Conservation (phyloP, 2,329 filamentous ascomycete species). For the Penicillium sp. region DNA sequence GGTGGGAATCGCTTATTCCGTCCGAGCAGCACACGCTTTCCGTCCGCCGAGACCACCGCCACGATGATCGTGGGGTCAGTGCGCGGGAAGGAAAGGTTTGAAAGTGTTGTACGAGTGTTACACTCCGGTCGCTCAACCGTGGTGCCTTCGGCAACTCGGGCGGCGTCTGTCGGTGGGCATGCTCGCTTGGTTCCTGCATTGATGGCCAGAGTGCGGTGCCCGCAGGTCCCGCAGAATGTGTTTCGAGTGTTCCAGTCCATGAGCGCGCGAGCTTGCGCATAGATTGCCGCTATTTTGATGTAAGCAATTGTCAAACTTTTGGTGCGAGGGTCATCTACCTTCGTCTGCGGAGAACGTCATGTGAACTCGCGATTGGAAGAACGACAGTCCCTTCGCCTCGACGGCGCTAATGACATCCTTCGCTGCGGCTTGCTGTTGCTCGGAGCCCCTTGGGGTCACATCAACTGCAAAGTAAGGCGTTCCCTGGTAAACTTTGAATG, state of each 20-base stretch:
- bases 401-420: slow-evolving; percentile 60
- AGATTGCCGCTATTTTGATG: slow-evolving; percentile 70
- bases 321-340: slow-evolving; percentile 47
- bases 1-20: slow-evolving; percentile 81
- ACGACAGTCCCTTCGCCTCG: slow-evolving; percentile 63
- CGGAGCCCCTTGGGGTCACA: slow-evolving; percentile 69
- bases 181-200: slow-evolving; percentile 49
- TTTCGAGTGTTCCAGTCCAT: slow-evolving; percentile 95
- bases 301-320: background rate
- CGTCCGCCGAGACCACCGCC: slow-evolving; percentile 81
- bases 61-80: slow-evolving; percentile 96
- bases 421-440: slow-evolving; percentile 58
- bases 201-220: slow-evolving; percentile 68
- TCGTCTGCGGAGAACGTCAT: slow-evolving; percentile 62
- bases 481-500: slow-evolving; percentile 67
- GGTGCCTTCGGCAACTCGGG: slow-evolving; percentile 30
- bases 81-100: slow-evolving; percentile 87
- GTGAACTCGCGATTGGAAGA: slow-evolving; percentile 67
- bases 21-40: slow-evolving; percentile 76
- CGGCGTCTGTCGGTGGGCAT: slow-evolving; percentile 47
- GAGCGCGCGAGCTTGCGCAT: slow-evolving; percentile 82
- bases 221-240: slow-evolving; percentile 88
- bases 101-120: slow-evolving; percentile 78
- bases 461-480: slow-evolving; percentile 88
- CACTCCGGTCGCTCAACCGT: slow-evolving; percentile 63